Percentiles rank a stretch among this genome's conserved stretches.
phyloP scores from a whole-genome alignment of 192 early-diverging fungal genomes.

The Coemansia asiatica region DNA sequence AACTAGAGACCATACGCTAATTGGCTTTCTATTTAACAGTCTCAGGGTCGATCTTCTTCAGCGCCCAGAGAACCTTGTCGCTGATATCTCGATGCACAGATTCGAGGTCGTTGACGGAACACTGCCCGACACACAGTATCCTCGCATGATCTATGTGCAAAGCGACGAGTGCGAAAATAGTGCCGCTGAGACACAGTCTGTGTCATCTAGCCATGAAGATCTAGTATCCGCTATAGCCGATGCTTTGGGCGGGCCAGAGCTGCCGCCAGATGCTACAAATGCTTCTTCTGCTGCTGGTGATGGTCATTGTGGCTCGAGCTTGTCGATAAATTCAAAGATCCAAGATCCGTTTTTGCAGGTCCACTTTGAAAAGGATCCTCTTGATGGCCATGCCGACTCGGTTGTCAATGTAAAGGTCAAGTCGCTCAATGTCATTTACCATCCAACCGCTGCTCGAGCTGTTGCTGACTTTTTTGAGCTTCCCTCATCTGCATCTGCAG shows the following conservation, averaged over 20 bases:
- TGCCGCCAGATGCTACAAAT: neutral
- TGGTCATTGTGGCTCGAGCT: neutral
- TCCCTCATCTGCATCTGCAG: conserved; percentile 67
- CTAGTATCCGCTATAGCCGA: conserved; percentile 10
- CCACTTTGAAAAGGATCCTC: conserved; percentile 81
- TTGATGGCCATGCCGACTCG: conserved; percentile 88
- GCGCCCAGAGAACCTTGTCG: conserved; percentile 42
- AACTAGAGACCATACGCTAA: conserved; percentile 46
- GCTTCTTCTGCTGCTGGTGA: conserved; percentile 21
- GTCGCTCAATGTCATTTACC: conserved; percentile 88
- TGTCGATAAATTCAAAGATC: neutral
- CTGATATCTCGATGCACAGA: conserved; percentile 53
- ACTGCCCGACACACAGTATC: conserved; percentile 47
- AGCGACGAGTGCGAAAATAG: conserved; percentile 26
- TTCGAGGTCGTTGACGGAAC: conserved; percentile 58
- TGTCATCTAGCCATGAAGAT: neutral
- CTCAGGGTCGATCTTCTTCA: conserved; percentile 48
- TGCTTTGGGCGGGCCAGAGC: conserved; percentile 11
- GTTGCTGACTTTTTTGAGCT: conserved; percentile 83
- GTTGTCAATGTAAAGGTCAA: conserved; percentile 81
- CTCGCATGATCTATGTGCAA: conserved; percentile 54
- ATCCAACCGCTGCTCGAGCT: conserved; percentile 71
- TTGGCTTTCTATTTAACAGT: conserved; percentile 49
- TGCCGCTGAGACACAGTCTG: neutral
- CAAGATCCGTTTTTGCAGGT: conserved; percentile 52